Conservation (phyloP, 345 rosid species). For the Euclidium syriacum region DNA sequence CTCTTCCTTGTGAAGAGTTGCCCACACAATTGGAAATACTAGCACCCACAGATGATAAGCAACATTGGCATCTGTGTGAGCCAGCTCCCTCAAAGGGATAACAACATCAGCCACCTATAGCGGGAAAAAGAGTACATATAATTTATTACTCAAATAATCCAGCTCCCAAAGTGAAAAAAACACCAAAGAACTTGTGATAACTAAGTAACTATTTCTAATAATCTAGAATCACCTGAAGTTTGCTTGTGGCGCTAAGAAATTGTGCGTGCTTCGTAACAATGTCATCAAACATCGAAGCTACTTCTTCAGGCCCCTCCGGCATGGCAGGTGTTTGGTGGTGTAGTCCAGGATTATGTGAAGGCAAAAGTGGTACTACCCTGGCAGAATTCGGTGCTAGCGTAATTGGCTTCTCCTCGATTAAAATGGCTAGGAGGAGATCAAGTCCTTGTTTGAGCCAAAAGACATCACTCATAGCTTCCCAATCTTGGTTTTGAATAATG, state of each 20-base stretch:
- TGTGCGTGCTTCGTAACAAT: slow-evolving; percentile 77
- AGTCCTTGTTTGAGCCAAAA: slow-evolving; percentile 99
- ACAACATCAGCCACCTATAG: slow-evolving; percentile 84
- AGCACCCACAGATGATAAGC: slow-evolving; percentile 97
- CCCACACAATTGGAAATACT: slow-evolving; percentile 97
- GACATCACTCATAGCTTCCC: slow-evolving; percentile 98
- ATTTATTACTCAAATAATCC: slow-evolving; percentile 23
- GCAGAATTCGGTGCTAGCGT: slow-evolving; percentile 97
- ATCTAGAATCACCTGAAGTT: slow-evolving; percentile 64
- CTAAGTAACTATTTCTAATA: not conserved
- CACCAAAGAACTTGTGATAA: not conserved
- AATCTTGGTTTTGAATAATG: slow-evolving; percentile 82
- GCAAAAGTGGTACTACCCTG: slow-evolving; percentile 59
- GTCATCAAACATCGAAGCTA: slow-evolving; percentile 61
- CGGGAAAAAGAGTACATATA: slow-evolving; percentile 47
- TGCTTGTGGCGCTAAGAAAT: slow-evolving; percentile 74
- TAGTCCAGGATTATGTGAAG: slow-evolving; percentile 45
- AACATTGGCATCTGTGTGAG: slow-evolving; percentile 88
- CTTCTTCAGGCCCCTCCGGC: slow-evolving; percentile 61
- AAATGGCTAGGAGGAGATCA: slow-evolving; percentile 88
- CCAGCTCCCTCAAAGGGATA: slow-evolving; percentile 83
- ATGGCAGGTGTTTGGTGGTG: slow-evolving; percentile 52
- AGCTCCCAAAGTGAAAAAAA: not conserved
- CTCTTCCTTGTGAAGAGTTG: slow-evolving; percentile 77
- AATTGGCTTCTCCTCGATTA: slow-evolving; percentile 78